Percentiles rank a stretch among this genome's conserved stretches.
phyloP scores from a whole-genome alignment of 306 rosid species.

The Ormosia emarginata region DNA sequence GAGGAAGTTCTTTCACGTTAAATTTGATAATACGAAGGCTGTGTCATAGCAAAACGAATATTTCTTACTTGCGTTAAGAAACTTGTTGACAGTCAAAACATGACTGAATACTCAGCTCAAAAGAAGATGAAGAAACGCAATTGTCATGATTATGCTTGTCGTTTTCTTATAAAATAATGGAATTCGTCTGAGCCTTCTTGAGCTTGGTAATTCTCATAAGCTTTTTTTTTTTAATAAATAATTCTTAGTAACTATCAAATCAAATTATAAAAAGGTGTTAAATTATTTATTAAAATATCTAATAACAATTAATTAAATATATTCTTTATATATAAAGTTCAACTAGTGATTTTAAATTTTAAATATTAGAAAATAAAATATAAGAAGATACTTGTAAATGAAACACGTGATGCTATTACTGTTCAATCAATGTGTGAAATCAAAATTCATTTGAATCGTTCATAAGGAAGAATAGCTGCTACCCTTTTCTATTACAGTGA shows the following conservation, averaged over 20 bases:
- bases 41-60: not conserved
- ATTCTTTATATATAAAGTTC: not conserved
- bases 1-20: not conserved
- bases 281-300: not conserved
- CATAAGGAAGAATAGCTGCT: not conserved
- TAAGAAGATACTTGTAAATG: too few relatives aligned
- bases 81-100: not conserved
- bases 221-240: not conserved
- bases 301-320: not conserved
- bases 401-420: too few relatives aligned
- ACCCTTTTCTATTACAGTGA: not conserved
- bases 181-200: not conserved
- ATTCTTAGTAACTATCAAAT: too few relatives aligned
- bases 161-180: not conserved
- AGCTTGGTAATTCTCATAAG: not conserved
- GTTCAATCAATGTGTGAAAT: too few relatives aligned
- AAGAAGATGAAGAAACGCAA: not conserved
- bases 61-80: not conserved
- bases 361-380: too few relatives aligned
- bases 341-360: too few relatives aligned
- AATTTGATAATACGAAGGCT: not conserved
- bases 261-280: too few relatives aligned
- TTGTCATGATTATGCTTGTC: not conserved
- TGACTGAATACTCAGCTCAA: not conserved
- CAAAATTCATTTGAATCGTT: too few relatives aligned